A percentile compares a stretch with the other conserved stretches of the same genome.
phyloP scores from a whole-genome alignment of 2,329 filamentous ascomycete genomes.

The Hymenoscyphus infarciens region DNA sequence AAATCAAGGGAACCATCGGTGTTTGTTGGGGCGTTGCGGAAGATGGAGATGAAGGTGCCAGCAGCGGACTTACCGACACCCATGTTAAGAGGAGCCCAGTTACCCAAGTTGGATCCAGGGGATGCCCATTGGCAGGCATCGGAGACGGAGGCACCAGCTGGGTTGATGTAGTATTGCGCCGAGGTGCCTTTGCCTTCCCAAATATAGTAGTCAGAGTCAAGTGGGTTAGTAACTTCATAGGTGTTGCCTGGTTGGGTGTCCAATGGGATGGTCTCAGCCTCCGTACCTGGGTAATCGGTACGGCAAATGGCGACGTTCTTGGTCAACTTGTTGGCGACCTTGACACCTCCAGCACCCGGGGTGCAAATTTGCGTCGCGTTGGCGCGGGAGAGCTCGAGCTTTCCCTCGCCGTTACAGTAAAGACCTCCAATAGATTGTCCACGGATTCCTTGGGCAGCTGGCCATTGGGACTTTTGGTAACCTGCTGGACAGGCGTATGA shows the following conservation, averaged over 20 bases:
- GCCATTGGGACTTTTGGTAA: slow-evolving; percentile 92
- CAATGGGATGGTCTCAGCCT: slow-evolving; percentile 80
- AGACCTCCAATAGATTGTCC: slow-evolving; percentile 87
- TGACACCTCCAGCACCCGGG: slow-evolving; percentile 61
- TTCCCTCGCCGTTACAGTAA: slow-evolving; percentile 68
- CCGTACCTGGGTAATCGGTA: slow-evolving; percentile 93
- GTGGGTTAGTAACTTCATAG: slow-evolving; percentile 69
- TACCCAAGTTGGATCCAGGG: slow-evolving; percentile 59
- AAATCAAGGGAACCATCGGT: slow-evolving; percentile 63
- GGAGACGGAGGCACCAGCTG: slow-evolving; percentile 60
- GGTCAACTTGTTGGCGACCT: slow-evolving; percentile 70
- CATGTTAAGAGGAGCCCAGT: slow-evolving; percentile 84
- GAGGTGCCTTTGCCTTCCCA: slow-evolving; percentile 75
- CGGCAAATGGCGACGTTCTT: slow-evolving; percentile 74
- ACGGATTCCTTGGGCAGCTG: slow-evolving; percentile 68
- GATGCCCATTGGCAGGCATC: slow-evolving; percentile 76
- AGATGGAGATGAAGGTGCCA: slow-evolving; percentile 75
- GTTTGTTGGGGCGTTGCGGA: slow-evolving; percentile 78
- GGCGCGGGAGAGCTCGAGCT: slow-evolving; percentile 72
- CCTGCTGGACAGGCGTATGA: slow-evolving; percentile 91
- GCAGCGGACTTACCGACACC: slow-evolving; percentile 69
- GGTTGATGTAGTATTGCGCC: slow-evolving; percentile 97
- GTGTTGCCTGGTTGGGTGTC: slow-evolving; percentile 56
- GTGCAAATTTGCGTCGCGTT: slow-evolving; percentile 70
- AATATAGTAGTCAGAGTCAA: slow-evolving; percentile 68